Percentiles rank a stretch among this genome's conserved stretches.
Conservation (phyloP, 768 basidiomycete genomes). For the Kwoniella bestiolae region DNA sequence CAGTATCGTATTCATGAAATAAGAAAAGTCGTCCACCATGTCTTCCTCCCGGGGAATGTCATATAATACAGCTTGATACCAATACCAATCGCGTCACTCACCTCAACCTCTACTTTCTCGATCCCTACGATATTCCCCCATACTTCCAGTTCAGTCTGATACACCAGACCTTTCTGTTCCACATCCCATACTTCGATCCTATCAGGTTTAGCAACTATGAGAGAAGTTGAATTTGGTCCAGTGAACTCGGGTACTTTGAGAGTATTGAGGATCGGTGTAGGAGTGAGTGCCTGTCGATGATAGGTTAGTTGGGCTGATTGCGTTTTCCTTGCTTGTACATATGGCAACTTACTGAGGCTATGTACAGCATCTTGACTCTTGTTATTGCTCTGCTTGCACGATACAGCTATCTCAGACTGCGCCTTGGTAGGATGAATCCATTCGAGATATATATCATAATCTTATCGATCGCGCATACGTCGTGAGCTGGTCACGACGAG, state of each 20-base stretch:
- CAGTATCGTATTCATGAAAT: no score
- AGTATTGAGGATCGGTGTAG: conserved; percentile 50
- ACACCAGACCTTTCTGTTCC: conserved; percentile 32
- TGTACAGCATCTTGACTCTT: conserved; percentile 51
- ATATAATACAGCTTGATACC: background rate
- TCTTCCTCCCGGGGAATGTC: background rate
- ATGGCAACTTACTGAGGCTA: conserved; percentile 47
- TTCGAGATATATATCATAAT: background rate
- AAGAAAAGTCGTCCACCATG: background rate
- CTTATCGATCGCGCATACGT: conserved; percentile 12
- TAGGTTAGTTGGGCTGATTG: background rate
- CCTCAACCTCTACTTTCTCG: conserved; percentile 45
- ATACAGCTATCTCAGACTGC: no score
- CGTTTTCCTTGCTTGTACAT: no score
- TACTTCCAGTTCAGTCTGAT: conserved; percentile 38
- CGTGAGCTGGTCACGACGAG: background rate
- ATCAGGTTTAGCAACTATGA: conserved; percentile 53
- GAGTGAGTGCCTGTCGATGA: conserved; percentile 46
- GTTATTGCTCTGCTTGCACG: no score
- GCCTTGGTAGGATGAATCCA: no score
- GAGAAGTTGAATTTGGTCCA: conserved; percentile 26
- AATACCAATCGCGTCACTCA: conserved; percentile 15
- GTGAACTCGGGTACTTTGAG: conserved; percentile 34
- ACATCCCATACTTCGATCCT: conserved; percentile 51
- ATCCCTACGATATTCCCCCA: conserved; percentile 54